Evolutionary conservation across 1,284 basidiomycete genomes (phyloP), one percentile per base, ranked within the genome.

Genomic region (Sanguinoderma infundibulare): DNA sequence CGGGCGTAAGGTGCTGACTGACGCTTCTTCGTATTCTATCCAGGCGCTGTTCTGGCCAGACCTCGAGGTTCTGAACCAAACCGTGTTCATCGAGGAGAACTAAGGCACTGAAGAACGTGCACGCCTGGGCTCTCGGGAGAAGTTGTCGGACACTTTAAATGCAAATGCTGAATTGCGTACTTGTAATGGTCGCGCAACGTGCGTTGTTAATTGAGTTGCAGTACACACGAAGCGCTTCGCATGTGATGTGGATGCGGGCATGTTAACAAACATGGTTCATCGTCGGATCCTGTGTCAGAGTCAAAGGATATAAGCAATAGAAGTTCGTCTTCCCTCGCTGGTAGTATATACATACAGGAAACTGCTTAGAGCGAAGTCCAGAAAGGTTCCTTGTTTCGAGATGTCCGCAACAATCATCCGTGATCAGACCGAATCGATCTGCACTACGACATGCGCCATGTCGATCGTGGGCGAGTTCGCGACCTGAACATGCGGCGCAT

Each of bases 21-120:
- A 15, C 6, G 3, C 42, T 46, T 46, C 42, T 28, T 46, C 17
- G 39, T 40, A 9, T 40, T 14, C 12, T 28, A 26, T 46, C 15
- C 24, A 60, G 61, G 61, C 30, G 9, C 52, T 42, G 20, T 47
- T 53, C 35, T 55, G 55, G 54, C 64, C 59, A 0, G 30, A 24
- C 14, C 44, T 66, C 10, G 61, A 65, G 36, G 50, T 62, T 17
- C 51, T 58, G 22, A 63, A 56, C 28, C 59, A 59, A 35, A 62
- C 60, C 3, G 30, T 65, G 5, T 46, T 59, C 50, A 61, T 63
- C 26, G 5, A 22, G 34, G n/a, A 30, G 50, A 20, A 36, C 50
- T 4, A 7, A 9, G 24, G 42, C 22, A 5, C 35, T 17, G 35
- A 22, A 9, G 8, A 1, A 22, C 34, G n/a, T n/a, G n/a, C n/a